Conservation (phyloP, 2,329 filamentous ascomycete genomes). For the Diaporthe citri region DNA sequence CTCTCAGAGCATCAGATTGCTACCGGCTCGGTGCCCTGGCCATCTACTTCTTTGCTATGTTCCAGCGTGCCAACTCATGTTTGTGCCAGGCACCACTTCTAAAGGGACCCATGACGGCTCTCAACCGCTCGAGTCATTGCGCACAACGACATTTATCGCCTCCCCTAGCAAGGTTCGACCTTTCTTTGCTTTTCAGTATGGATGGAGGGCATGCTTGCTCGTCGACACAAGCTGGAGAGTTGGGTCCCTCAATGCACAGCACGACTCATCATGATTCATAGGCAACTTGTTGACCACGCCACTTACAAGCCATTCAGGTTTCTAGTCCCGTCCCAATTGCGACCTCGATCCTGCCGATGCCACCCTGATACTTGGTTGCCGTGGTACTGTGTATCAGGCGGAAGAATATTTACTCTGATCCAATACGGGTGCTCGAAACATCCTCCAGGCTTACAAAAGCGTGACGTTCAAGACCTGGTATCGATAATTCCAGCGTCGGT, state of each 20-base stretch:
- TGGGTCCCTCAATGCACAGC: neutral
- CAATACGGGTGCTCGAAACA: neutral
- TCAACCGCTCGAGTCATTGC: conserved; percentile 15
- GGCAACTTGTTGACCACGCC: neutral
- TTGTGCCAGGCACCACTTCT: neutral
- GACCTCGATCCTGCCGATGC: conserved; percentile 1
- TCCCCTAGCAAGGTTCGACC: neutral
- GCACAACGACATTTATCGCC: neutral
- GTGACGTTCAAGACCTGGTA: neutral
- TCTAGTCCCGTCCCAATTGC: neutral
- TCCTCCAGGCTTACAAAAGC: neutral
- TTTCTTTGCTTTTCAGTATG: neutral
- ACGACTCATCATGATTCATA: neutral
- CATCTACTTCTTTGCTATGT: neutral
- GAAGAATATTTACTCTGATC: neutral
- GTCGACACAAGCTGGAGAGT: neutral
- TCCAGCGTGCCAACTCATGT: neutral
- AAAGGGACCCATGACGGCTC: neutral
- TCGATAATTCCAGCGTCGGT: neutral
- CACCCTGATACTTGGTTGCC: neutral
- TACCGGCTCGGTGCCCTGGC: neutral
- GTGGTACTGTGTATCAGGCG: neutral
- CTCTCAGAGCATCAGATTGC: neutral
- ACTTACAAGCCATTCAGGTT: neutral
- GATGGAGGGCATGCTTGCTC: neutral